Evolutionary conservation across 1,284 basidiomycete genomes (phyloP).

Genomic region (Sparassis latifolia): DNA sequence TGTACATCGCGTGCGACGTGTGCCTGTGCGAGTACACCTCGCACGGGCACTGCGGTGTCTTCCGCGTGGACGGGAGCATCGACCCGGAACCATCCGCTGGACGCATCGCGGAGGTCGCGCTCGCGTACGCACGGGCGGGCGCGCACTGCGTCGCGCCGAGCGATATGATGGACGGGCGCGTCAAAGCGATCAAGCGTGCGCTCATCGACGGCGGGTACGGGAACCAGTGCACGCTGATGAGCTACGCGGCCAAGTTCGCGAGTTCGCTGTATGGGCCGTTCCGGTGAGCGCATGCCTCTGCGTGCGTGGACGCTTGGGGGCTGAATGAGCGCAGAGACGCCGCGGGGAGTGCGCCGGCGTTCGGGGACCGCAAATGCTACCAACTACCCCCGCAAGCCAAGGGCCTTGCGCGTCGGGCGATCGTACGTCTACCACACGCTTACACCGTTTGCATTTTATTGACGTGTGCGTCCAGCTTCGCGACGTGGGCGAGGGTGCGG

Average conservation of each 20-base stretch:
- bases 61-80: constrained; percentile 70
- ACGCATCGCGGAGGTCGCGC: constrained; percentile 88
- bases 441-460: background rate
- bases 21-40: constrained; percentile 99
- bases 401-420: constrained; percentile 89
- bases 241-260: constrained; percentile 98
- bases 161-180: constrained; percentile 99
- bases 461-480: constrained; percentile 35
- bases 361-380: constrained; percentile 96
- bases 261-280: constrained; percentile 97
- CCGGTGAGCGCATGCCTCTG: constrained; percentile 47
- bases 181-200: constrained; percentile 83
- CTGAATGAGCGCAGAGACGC: constrained; percentile 49
- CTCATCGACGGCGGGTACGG: constrained; percentile 80
- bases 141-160: constrained; percentile 98
- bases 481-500: constrained; percentile 91
- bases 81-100: constrained; percentile 71
- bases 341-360: constrained; percentile 90
- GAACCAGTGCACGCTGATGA: constrained; percentile 91
- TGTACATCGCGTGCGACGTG: constrained; percentile 92
- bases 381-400: constrained; percentile 88
- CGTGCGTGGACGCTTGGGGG: background rate
- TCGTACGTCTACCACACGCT: constrained; percentile 47
- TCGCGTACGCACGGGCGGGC: constrained; percentile 90
- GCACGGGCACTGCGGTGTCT: constrained; percentile 93